Evolutionary conservation across 805 yeast species (phyloP), one percentile per base, ranked within the genome.

Genomic region (Spathaspora boniae): DNA sequence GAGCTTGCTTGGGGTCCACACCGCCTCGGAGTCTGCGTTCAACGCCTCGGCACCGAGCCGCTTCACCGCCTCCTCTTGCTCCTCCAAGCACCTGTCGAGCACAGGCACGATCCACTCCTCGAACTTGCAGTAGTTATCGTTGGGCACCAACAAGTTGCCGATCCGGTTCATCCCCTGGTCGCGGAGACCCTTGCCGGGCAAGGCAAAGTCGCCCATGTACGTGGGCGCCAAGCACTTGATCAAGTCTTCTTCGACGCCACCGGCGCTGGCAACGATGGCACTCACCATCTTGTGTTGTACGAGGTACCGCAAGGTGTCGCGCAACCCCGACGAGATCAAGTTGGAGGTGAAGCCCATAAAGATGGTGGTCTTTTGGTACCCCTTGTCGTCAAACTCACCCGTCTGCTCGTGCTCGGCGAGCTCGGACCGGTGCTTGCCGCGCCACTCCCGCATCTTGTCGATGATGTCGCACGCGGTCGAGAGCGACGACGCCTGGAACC

Each of bases 71-170:
- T 59, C 78, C 48, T 85, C 86, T 62, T 91, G 98, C 62, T 93
- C 99, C 49, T 83, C 84, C 37, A 89, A 71, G 79, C 89, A 79
- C 30, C 69, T 77, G 54, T 88, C 96, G 53, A 93, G 72, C 37
- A 93, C 75, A 23, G 99, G 99, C 22, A 93, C 94, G 47, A 94
- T 86, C 98, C 98, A 93, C 60, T 94, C 98, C 65, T 93, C 99
- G 56, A 93, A 93, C 56, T 79, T 80, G 69, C 98, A 91, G 69
- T 93, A 93, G 68, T 93, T 93, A 60, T 93, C 98, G 58, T 93
- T 93, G 38, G 99, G 99, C 34, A 93, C 98, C 48, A 93, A 72
- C 60, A 93, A 72, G 60, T 93, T 94, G 44, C 99, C 99, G 52
- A 94, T 93, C 65, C 99, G 82, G 70, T 93, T 93, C 83, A 93